Percentiles rank a stretch among this genome's conserved stretches.
Conservation (phyloP, 2,329 filamentous ascomycete genomes). For the Alternaria rosae region DNA sequence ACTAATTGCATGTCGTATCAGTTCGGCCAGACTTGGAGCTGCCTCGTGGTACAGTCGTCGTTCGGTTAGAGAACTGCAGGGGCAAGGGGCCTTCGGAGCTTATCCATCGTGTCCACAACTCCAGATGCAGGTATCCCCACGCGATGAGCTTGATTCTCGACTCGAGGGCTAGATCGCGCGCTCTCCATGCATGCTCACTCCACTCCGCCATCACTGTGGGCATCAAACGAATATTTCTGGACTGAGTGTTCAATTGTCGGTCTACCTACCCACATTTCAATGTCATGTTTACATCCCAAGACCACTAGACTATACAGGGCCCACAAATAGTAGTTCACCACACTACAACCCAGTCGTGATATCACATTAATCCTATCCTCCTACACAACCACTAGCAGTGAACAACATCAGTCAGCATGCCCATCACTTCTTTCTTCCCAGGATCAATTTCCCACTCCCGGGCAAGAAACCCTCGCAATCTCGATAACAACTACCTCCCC, state of each 20-base stretch:
- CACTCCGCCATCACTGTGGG: not conserved
- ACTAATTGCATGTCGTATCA: constrained; percentile 1
- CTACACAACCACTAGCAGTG: not conserved
- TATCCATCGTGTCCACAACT: constrained; percentile 2
- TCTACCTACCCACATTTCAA: not conserved
- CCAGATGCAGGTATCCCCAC: constrained; percentile 1
- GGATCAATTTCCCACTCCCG: constrained; percentile 31
- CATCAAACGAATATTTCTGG: not conserved
- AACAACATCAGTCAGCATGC: not conserved
- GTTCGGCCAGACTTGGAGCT: constrained; percentile 6
- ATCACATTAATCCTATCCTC: not conserved
- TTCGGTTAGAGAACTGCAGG: constrained; percentile 13
- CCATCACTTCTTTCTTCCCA: constrained; percentile 1
- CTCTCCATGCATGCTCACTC: not conserved
- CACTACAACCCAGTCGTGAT: not conserved
- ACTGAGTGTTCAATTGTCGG: not conserved
- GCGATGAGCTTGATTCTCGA: not conserved
- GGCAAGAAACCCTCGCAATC: constrained; percentile 22
- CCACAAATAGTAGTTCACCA: not conserved
- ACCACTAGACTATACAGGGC: not conserved
- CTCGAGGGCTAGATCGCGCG: constrained; percentile 1
- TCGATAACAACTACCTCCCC: constrained; percentile 29
- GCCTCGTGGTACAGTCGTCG: constrained; percentile 1
- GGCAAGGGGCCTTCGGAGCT: constrained; percentile 1
- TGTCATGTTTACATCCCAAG: not conserved